These are phyloP conservation scores for Cyclanthera cordifolia DNA, from an alignment of 306 rosid species.

Conservation along the genomic window DNA sequence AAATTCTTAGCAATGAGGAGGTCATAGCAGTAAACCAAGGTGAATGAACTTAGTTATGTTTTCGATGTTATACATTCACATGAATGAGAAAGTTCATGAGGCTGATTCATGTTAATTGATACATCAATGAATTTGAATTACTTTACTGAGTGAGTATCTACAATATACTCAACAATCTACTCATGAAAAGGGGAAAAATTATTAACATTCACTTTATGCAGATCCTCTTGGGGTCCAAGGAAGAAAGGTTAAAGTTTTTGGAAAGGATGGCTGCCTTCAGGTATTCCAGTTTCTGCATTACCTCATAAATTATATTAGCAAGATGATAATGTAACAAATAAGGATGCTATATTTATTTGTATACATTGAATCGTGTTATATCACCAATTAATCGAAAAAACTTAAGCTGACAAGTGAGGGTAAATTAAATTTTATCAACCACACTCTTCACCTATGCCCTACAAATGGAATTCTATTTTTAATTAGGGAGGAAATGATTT, in stretches of 20 bases:
- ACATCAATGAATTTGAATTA: no score
- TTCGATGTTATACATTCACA: not conserved
- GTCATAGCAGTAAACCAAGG: slow-evolving; percentile 92
- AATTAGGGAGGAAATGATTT: no score
- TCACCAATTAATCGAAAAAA: no score
- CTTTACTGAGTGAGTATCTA: not conserved
- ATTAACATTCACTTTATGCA: slow-evolving; percentile 17
- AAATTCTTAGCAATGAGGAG: slow-evolving; percentile 63
- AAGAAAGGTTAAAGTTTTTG: slow-evolving; percentile 59
- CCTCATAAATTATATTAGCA: not conserved
- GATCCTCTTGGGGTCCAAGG: slow-evolving; percentile 93
- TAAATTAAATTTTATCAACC: no score
- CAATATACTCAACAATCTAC: no score
- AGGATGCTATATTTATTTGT: not conserved
- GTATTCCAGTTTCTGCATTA: slow-evolving; percentile 21
- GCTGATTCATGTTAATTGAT: not conserved
- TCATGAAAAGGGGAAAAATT: not conserved
- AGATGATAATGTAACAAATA: not conserved
- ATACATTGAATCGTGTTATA: no score
- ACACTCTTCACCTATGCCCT: no score
- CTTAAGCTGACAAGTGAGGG: no score
- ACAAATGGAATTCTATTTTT: no score
- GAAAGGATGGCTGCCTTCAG: slow-evolving; percentile 57
- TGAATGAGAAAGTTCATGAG: not conserved
- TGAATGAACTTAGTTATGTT: slow-evolving; percentile 9